Conservation (phyloP, 2,329 filamentous ascomycete species). For the Pestalotiopsis sp. region DNA sequence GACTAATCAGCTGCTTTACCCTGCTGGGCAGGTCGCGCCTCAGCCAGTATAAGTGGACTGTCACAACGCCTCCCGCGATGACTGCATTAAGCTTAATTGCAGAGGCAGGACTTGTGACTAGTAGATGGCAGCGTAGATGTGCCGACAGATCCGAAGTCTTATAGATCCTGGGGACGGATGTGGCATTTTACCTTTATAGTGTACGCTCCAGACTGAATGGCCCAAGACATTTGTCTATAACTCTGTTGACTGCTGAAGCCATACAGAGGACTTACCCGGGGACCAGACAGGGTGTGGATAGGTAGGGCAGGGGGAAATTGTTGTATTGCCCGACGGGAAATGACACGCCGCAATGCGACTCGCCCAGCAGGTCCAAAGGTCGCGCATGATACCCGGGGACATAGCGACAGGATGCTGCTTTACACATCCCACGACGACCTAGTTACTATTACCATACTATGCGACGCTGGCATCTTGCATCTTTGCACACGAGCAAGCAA, state of each 20-base stretch:
- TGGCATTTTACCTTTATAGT: not conserved
- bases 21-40: constrained; percentile 1
- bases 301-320: not conserved
- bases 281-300: not conserved
- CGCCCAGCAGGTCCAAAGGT: not conserved
- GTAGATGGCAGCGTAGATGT: not conserved
- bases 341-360: not conserved
- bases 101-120: constrained; percentile 1
- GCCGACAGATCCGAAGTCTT: constrained; percentile 1
- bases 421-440: not conserved
- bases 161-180: not conserved
- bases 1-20: constrained; percentile 1
- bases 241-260: not conserved
- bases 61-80: not conserved
- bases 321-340: not conserved
- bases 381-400: not conserved
- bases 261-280: not conserved
- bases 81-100: constrained; percentile 6
- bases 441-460: not conserved
- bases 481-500: not conserved
- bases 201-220: not conserved
- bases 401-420: not conserved
- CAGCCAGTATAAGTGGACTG: not conserved
- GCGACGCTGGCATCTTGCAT: not conserved
- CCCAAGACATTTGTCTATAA: not conserved